Conservation (phyloP, 1,284 basidiomycete genomes). For the Microstroma glucosiphilum region DNA sequence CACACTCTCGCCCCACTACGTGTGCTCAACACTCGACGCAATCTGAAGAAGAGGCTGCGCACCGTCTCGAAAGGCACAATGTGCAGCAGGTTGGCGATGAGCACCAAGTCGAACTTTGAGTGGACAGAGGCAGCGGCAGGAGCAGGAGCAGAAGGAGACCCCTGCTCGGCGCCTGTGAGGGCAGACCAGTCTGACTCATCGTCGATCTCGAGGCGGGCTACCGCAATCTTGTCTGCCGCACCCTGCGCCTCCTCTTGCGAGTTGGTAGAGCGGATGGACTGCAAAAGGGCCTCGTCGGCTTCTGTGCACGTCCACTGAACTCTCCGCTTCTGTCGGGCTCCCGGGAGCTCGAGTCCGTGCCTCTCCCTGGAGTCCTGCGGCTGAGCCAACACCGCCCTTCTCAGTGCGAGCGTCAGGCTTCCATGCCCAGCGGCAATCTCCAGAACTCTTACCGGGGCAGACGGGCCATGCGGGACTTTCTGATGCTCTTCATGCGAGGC, state of each 20-base stretch:
- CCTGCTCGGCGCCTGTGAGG: too few relatives aligned
- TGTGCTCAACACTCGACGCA: background rate
- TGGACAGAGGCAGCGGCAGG: background rate
- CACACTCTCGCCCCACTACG: background rate
- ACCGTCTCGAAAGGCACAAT: background rate
- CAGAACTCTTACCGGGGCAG: background rate
- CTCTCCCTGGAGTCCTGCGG: too few relatives aligned
- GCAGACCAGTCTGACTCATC: background rate
- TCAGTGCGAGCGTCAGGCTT: background rate
- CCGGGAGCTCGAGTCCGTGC: too few relatives aligned
- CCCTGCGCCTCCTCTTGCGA: background rate
- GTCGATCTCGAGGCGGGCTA: background rate
- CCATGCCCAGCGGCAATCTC: conserved; percentile 2
- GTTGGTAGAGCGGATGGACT: background rate
- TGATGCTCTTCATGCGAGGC: too few relatives aligned
- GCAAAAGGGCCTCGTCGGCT: background rate
- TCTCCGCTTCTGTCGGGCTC: background rate
- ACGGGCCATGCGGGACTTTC: background rate
- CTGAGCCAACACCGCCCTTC: background rate
- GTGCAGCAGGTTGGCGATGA: conserved; percentile 7
- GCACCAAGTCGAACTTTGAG: conserved; percentile 1
- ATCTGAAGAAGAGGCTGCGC: background rate
- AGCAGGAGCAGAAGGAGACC: too few relatives aligned
- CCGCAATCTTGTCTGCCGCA: background rate
- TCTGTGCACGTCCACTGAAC: background rate